Evolutionary conservation across 768 basidiomycete species (phyloP).

Genomic region (Tulasnella sp.): DNA sequence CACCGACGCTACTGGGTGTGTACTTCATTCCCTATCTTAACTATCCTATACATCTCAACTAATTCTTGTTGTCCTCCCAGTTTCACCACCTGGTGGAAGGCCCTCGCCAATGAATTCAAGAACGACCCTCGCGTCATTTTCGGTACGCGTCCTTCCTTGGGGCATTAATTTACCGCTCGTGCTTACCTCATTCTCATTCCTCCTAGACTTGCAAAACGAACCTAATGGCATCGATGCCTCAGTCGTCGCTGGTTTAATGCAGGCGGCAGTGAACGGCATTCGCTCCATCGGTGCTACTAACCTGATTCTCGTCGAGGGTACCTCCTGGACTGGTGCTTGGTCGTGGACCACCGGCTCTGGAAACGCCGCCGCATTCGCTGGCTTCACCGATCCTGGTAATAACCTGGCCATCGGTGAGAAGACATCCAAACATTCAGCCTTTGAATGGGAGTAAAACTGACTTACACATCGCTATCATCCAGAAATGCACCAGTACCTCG

Average conservation of each 20-base stretch:
- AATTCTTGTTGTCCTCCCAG: neutral
- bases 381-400: constrained; percentile 57
- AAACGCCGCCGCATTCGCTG: constrained; percentile 50
- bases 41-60: too few species aligned
- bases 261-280: constrained; percentile 65
- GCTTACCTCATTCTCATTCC: neutral
- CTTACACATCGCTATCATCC: neutral
- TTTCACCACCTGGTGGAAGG: constrained; percentile 46
- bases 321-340: constrained; percentile 58
- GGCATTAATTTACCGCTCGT: neutral
- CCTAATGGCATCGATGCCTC: constrained; percentile 56
- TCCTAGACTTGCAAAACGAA: constrained; percentile 55
- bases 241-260: constrained; percentile 53
- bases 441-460: neutral
- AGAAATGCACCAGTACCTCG: constrained; percentile 72
- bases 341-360: constrained; percentile 54
- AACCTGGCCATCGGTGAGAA: constrained; percentile 54
- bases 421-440: neutral
- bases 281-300: constrained; percentile 58
- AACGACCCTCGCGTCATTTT: constrained; percentile 32
- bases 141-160: constrained; percentile 1
- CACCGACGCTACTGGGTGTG: constrained; percentile 44
- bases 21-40: neutral
- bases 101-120: constrained; percentile 54
- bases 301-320: constrained; percentile 44